These are phyloP conservation scores for Hyaloperonospora brassicae DNA, from an alignment of 352 stramenopile genomes.

Conservation along the genomic window DNA sequence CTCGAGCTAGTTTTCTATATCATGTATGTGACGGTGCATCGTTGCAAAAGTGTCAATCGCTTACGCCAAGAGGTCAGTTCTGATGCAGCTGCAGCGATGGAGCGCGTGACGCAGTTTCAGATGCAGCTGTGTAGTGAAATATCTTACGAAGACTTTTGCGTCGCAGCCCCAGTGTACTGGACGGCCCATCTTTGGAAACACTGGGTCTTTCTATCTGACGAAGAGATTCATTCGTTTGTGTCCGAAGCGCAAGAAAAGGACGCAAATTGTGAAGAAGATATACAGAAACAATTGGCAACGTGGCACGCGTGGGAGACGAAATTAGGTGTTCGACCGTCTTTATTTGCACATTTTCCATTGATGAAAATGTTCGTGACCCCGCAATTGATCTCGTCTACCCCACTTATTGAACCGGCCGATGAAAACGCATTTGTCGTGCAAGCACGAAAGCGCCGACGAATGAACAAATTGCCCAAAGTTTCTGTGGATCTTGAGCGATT, in stretches of 20 bases:
- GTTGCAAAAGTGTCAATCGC: conserved; percentile 17
- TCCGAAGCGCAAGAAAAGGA: conserved; percentile 19
- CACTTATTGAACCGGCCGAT: conserved; percentile 10
- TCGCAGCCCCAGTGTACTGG: conserved; percentile 44
- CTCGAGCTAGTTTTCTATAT: conserved; percentile 28
- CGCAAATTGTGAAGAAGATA: conserved; percentile 9
- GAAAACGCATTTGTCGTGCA: conserved; percentile 7
- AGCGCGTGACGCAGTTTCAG: conserved; percentile 26
- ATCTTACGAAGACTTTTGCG: conserved; percentile 34
- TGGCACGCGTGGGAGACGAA: conserved; percentile 9
- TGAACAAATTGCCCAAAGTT: neutral
- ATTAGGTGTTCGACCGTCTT: conserved; percentile 7
- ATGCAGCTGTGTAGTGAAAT: conserved; percentile 31
- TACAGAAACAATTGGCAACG: conserved; percentile 5
- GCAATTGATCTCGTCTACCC: conserved; percentile 16
- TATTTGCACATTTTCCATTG: conserved; percentile 13
- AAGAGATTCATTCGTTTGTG: conserved; percentile 36
- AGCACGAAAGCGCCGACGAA: conserved; percentile 15
- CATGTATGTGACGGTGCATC: conserved; percentile 36
- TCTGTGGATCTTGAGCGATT: conserved; percentile 25
- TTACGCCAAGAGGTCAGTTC: conserved; percentile 22
- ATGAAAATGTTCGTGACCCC: conserved; percentile 25
- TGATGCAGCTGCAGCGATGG: conserved; percentile 7
- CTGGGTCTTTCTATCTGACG: conserved; percentile 38
- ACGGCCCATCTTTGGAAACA: conserved; percentile 42